These are phyloP conservation scores for Blechomonas ayalai DNA, from an alignment of 208 protist genomes.

Conservation along the genomic window DNA sequence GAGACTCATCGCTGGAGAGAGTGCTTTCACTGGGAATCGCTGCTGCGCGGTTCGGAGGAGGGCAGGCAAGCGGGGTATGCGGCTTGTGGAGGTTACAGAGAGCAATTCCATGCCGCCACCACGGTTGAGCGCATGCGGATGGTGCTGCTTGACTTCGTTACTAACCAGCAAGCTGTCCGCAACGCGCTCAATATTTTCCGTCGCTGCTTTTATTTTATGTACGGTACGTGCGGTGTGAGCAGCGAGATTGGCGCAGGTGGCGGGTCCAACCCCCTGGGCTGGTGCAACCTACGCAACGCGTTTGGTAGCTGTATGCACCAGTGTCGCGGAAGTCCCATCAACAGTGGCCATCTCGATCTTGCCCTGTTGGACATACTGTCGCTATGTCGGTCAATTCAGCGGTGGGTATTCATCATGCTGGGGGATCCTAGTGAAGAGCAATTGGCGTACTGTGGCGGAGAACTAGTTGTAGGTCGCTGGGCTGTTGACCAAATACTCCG, in stretches of 20 bases:
- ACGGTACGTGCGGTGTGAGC: conserved; percentile 60
- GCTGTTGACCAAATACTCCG: conserved; percentile 62
- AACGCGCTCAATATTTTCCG: conserved; percentile 56
- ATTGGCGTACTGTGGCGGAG: conserved; percentile 17
- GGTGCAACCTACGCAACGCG: conserved; percentile 50
- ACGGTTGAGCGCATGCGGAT: conserved; percentile 32
- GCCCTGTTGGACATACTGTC: conserved; percentile 69
- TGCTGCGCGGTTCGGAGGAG: conserved; percentile 32
- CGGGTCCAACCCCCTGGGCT: conserved; percentile 33
- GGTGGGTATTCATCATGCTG: conserved; percentile 53
- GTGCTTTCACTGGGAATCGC: conserved; percentile 76
- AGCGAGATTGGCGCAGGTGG: conserved; percentile 43
- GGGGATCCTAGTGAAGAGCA: conserved; percentile 4
- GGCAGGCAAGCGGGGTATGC: conserved; percentile 5
- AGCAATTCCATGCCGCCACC: conserved; percentile 22
- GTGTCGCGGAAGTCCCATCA: conserved; percentile 30
- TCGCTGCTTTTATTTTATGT: conserved; percentile 83
- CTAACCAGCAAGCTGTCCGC: conserved; percentile 13
- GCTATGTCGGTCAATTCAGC: conserved; percentile 49
- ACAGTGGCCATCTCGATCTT: conserved; percentile 39
- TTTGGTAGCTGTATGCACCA: conserved; percentile 76
- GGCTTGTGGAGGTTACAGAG: conserved; percentile 10
- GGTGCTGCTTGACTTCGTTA: conserved; percentile 40
- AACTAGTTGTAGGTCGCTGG: conserved; percentile 44
- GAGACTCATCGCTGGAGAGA: conserved; percentile 40